Percentiles rank a stretch among this genome's conserved stretches.
Conservation (phyloP, 257 asterid genomes). For the Solanum piurae region DNA sequence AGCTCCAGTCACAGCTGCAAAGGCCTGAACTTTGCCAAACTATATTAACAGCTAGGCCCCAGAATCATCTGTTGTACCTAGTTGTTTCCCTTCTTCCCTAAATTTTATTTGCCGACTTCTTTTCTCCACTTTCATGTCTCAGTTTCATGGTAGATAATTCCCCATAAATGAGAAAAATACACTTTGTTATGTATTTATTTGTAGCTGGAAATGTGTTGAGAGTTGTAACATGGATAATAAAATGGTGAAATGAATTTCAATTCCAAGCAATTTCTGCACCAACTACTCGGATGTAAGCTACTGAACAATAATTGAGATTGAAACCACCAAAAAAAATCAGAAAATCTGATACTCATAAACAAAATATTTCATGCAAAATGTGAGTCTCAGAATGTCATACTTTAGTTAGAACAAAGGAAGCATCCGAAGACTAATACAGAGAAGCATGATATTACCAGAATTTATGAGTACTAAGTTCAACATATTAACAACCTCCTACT, state of each 20-base stretch:
- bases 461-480: not conserved
- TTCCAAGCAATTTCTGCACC: not conserved
- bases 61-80: not conserved
- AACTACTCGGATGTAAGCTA: not conserved
- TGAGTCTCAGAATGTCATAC: not conserved
- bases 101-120: slow-evolving; percentile 9
- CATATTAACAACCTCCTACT: not conserved
- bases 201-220: slow-evolving; percentile 37
- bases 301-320: not conserved
- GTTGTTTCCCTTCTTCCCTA: not conserved
- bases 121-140: slow-evolving; percentile 16
- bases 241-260: slow-evolving; percentile 15
- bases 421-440: not conserved
- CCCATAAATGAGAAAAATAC: slow-evolving; percentile 10
- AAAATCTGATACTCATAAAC: not conserved
- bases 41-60: not conserved
- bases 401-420: not conserved
- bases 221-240: slow-evolving; percentile 52
- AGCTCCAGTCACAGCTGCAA: slow-evolving; percentile 48
- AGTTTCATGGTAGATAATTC: slow-evolving; percentile 17
- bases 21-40: slow-evolving; percentile 36
- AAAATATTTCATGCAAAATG: not conserved
- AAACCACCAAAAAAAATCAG: not conserved
- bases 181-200: slow-evolving; percentile 26
- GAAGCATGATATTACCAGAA: not conserved